Percentiles rank a stretch among this genome's conserved stretches.
Conservation (phyloP, 177 flowering plant genomes). For the Vitis hybrid region DNA sequence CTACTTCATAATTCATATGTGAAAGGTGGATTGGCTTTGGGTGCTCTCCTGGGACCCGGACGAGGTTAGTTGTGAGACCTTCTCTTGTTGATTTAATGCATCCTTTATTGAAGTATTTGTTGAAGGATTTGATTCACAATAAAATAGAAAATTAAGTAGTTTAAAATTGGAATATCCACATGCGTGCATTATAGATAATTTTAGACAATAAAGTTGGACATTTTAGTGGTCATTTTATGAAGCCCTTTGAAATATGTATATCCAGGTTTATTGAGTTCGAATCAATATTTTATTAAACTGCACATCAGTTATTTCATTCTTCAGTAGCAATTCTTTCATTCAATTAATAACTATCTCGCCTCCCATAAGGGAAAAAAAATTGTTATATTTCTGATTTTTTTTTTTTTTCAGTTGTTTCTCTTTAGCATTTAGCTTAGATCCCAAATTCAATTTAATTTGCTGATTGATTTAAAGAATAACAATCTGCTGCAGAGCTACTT, state of each 20-base stretch:
- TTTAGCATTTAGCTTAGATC: not conserved
- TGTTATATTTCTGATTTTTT: too few species aligned
- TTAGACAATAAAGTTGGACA: not conserved
- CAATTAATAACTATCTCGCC: too few species aligned
- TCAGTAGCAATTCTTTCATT: too few species aligned
- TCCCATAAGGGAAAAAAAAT: too few species aligned
- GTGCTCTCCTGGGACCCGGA: conserved; percentile 89
- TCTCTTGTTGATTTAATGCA: not conserved
- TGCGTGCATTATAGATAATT: not conserved
- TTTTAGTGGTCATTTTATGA: too few species aligned
- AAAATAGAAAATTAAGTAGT: too few species aligned
- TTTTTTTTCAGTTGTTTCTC: not conserved
- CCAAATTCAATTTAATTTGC: not conserved
- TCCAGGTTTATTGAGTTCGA: too few species aligned
- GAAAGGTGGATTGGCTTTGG: conserved; percentile 78
- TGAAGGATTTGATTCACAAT: conserved; percentile 1
- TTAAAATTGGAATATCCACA: not conserved
- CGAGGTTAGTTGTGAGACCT: conserved; percentile 50
- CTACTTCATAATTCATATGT: conserved; percentile 79
- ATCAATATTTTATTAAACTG: too few species aligned
- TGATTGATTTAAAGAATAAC: not conserved
- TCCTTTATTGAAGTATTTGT: not conserved
- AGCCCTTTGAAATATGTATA: too few species aligned
- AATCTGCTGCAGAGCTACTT: conserved; percentile 60
- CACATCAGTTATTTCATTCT: too few species aligned